Conservation (phyloP, 768 basidiomycete genomes). For the Pleurotus sapidus region DNA sequence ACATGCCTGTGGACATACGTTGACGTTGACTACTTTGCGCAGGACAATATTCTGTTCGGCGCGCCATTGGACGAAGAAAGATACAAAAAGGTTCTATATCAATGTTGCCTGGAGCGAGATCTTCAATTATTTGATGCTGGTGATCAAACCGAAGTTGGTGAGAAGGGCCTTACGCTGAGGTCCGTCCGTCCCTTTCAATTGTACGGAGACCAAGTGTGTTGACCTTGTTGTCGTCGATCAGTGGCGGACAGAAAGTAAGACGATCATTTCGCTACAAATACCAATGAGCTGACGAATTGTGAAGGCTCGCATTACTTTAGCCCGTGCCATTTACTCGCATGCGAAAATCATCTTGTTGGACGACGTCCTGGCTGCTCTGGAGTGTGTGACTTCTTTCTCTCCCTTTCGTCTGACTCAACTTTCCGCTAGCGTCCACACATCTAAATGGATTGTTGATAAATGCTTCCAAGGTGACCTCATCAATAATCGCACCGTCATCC, state of each 20-base stretch:
- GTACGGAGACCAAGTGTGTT: too few species aligned
- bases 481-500: slow-evolving; percentile 40
- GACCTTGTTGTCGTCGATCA: too few species aligned
- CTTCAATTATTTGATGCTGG: slow-evolving; percentile 50
- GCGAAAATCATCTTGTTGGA: slow-evolving; percentile 44
- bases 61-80: slow-evolving; percentile 69
- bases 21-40: neutral
- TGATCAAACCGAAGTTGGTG: slow-evolving; percentile 40
- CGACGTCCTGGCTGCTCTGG: slow-evolving; percentile 40
- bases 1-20: too few species aligned
- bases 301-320: slow-evolving; percentile 41
- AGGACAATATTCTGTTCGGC: slow-evolving; percentile 84
- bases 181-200: too few species aligned
- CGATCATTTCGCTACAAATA: neutral
- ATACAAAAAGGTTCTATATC: slow-evolving; percentile 73
- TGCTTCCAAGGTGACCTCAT: slow-evolving; percentile 42
- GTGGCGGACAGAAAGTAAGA: slow-evolving; percentile 40
- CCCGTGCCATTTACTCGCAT: slow-evolving; percentile 39
- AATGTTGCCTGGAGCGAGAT: slow-evolving; percentile 75
- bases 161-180: slow-evolving; percentile 46
- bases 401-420: slow-evolving; percentile 25
- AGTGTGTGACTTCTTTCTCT: slow-evolving; percentile 21
- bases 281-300: slow-evolving; percentile 20
- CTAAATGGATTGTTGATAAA: slow-evolving; percentile 50
- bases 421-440: slow-evolving; percentile 36